Evolutionary conservation across 805 yeast species (phyloP).

Genomic region (Wickerhamomyces subpelliculosus): DNA sequence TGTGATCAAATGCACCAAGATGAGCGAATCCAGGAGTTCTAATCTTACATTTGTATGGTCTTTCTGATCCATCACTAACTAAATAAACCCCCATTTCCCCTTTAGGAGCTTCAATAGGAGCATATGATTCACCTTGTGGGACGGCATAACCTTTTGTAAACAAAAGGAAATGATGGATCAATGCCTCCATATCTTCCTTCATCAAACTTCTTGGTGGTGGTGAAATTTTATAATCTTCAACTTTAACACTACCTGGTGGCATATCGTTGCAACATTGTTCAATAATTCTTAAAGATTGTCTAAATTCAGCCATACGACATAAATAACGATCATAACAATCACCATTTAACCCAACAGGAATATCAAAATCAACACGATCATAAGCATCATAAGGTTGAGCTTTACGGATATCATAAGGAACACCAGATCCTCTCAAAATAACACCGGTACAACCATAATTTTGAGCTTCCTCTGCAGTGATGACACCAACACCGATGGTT

Average conservation of each 20-base stretch:
- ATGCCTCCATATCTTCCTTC: constrained; percentile 92
- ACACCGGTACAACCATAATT: constrained; percentile 79
- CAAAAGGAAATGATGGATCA: constrained; percentile 82
- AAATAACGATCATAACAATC: constrained; percentile 90
- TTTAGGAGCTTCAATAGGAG: constrained; percentile 91
- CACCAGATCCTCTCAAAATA: constrained; percentile 87
- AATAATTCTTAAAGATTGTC: constrained; percentile 83
- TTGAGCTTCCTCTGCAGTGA: constrained; percentile 82
- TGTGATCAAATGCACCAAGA: constrained; percentile 81
- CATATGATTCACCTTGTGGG: constrained; percentile 87
- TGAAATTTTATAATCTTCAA: constrained; percentile 78
- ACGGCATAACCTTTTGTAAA: constrained; percentile 86
- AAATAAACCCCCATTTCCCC: constrained; percentile 92
- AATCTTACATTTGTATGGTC: constrained; percentile 88
- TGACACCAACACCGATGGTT: constrained; percentile 72
- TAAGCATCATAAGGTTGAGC: constrained; percentile 88
- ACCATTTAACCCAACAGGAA: constrained; percentile 82
- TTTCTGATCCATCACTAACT: constrained; percentile 82
- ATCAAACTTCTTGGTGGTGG: constrained; percentile 77
- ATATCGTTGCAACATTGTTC: constrained; percentile 86
- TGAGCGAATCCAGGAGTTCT: constrained; percentile 95
- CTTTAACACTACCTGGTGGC: constrained; percentile 90
- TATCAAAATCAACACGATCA: constrained; percentile 77
- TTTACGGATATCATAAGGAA: constrained; percentile 81
- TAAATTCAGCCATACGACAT: constrained; percentile 84